Conservation (phyloP, 495 filamentous ascomycete genomes). For the Aspergillus sclerotiicarbonarius region DNA sequence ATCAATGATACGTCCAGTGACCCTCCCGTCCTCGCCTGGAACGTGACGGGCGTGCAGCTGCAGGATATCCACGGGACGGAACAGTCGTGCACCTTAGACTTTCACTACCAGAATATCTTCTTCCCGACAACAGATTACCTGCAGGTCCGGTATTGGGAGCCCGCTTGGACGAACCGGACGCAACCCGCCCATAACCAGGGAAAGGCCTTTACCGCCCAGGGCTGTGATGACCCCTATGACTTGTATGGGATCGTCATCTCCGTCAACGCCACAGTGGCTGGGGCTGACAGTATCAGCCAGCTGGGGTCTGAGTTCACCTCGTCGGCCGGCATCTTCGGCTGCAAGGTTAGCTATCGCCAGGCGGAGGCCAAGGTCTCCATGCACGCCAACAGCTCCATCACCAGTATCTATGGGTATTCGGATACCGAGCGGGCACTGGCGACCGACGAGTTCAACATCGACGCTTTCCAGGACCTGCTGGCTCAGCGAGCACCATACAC, state of each 20-base stretch:
- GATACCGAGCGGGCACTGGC: constrained; percentile 24
- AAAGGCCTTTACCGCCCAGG: constrained; percentile 27
- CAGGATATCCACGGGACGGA: constrained; percentile 17
- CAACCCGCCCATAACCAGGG: constrained; percentile 6
- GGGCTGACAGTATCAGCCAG: constrained; percentile 4
- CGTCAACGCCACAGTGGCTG: constrained; percentile 28
- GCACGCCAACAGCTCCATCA: constrained; percentile 45
- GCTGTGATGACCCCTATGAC: constrained; percentile 35
- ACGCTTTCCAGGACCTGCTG: constrained; percentile 35
- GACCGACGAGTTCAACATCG: constrained; percentile 31
- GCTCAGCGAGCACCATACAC: constrained; percentile 37
- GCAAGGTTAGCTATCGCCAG: constrained; percentile 34
- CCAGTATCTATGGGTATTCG: constrained; percentile 21
- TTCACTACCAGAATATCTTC: constrained; percentile 34
- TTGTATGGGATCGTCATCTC: constrained; percentile 39
- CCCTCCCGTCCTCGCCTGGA: constrained; percentile 29
- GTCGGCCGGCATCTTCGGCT: constrained; percentile 35
- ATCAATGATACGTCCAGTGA: constrained; percentile 21
- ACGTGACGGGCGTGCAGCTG: constrained; percentile 28
- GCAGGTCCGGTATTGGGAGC: constrained; percentile 44
- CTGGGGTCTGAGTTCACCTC: constrained; percentile 22
- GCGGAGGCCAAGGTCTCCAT: constrained; percentile 33
- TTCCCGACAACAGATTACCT: constrained; percentile 34
- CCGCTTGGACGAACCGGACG: constrained; percentile 18
- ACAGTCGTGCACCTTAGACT: constrained; percentile 29